Conservation (phyloP, 2,329 filamentous ascomycete genomes). For the Teratosphaeria pseudoeucalypti region DNA sequence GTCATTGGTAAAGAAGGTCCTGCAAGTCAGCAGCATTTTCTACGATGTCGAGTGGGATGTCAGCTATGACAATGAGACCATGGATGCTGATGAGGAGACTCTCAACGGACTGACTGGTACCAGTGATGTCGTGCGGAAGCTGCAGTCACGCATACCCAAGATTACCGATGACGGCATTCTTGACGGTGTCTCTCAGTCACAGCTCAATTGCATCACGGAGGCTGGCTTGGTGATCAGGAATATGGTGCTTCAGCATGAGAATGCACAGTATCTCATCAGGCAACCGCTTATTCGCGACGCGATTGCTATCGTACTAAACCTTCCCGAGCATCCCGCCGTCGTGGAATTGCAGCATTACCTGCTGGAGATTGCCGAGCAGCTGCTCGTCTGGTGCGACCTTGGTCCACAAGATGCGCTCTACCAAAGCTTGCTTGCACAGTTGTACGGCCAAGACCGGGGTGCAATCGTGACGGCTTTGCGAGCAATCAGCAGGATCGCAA, state of each 20-base stretch:
- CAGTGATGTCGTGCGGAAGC: conserved; percentile 59
- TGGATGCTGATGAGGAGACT: conserved; percentile 42
- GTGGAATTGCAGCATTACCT: conserved; percentile 84
- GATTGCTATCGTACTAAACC: conserved; percentile 67
- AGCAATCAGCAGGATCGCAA: conserved; percentile 76
- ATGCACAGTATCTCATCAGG: conserved; percentile 69
- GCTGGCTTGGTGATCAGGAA: conserved; percentile 83
- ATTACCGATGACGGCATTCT: conserved; percentile 60
- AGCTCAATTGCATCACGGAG: conserved; percentile 69
- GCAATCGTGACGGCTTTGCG: conserved; percentile 70
- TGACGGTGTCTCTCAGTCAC: conserved; percentile 58
- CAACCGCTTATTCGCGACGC: conserved; percentile 69
- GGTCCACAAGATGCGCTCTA: conserved; percentile 69
- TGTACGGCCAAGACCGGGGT: conserved; percentile 59
- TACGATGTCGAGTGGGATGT: conserved; percentile 76
- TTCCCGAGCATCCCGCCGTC: conserved; percentile 61
- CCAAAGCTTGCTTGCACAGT: conserved; percentile 52
- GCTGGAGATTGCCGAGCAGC: conserved; percentile 81
- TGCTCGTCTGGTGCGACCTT: conserved; percentile 71
- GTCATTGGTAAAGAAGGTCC: conserved; percentile 71
- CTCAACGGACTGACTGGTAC: conserved; percentile 59
- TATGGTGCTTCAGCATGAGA: conserved; percentile 89
- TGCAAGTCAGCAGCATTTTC: conserved; percentile 68
- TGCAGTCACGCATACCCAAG: conserved; percentile 48
- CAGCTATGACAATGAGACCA: conserved; percentile 51